Conservation (phyloP, 2,329 filamentous ascomycete genomes). For the Colletotrichum melonis region DNA sequence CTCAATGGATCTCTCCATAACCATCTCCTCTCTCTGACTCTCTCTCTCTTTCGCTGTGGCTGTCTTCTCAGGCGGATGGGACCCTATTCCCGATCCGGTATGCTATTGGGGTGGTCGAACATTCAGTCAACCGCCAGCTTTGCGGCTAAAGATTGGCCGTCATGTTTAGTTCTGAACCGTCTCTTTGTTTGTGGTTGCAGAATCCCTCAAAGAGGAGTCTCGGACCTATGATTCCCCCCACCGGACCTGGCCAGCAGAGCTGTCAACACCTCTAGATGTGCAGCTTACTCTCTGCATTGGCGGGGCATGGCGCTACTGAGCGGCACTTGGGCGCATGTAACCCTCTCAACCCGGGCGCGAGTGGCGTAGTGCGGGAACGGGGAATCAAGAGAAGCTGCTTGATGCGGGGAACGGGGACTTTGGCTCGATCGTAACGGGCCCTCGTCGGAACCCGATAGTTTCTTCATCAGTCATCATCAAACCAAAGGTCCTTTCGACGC, state of each 20-base stretch:
- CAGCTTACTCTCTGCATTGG: not conserved
- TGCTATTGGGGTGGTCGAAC: not conserved
- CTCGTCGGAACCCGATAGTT: not conserved
- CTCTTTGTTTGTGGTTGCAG: not conserved
- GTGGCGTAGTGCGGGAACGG: not conserved
- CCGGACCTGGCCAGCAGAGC: not conserved
- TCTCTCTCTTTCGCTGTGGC: not conserved
- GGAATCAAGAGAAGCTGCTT: constrained; percentile 3
- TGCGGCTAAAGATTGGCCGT: not conserved
- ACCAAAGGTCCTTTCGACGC: not conserved
- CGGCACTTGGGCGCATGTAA: constrained; percentile 29
- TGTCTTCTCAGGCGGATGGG: not conserved
- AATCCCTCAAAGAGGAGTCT: not conserved
- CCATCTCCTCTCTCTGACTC: not conserved
- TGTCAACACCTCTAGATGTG: not conserved
- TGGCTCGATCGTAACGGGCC: not conserved
- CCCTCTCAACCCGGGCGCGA: not conserved
- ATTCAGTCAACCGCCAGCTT: not conserved
- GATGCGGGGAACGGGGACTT: constrained; percentile 9
- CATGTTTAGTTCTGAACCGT: not conserved
- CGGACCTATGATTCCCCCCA: not conserved
- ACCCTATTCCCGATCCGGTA: constrained; percentile 23
- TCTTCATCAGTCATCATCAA: not conserved
- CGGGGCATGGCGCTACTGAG: not conserved
- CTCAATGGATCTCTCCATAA: not conserved